Evolutionary conservation across 805 yeast species (phyloP).

Genomic region (Teunomyces pallodes): DNA sequence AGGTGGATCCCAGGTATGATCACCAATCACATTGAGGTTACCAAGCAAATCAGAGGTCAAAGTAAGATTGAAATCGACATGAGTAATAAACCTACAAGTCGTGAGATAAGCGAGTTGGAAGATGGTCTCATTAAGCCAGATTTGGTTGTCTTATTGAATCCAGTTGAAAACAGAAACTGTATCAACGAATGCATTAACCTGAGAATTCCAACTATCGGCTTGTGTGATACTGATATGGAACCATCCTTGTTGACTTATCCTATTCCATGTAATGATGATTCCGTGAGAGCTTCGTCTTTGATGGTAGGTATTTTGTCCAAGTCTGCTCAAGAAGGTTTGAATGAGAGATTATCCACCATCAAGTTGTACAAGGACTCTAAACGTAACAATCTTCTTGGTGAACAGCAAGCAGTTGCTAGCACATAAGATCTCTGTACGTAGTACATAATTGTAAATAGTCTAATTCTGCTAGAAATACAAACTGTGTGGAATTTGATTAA

Average conservation of each 20-base stretch:
- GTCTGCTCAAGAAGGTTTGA: conserved; percentile 80
- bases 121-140: conserved; percentile 78
- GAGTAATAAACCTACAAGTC: conserved; percentile 63
- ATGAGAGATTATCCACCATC: conserved; percentile 45
- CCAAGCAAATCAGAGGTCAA: conserved; percentile 46
- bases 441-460: conserved; percentile 6
- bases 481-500: neutral
- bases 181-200: conserved; percentile 76
- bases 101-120: conserved; percentile 50
- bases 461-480: neutral
- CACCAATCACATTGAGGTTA: conserved; percentile 76
- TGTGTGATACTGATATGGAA: conserved; percentile 91
- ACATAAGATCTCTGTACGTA: neutral
- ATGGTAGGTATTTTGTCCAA: conserved; percentile 79
- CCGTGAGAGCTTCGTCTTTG: conserved; percentile 74
- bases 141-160: conserved; percentile 80
- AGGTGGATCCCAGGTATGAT: conserved; percentile 96
- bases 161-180: conserved; percentile 79
- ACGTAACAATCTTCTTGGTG: neutral
- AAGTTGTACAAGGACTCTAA: conserved; percentile 8
- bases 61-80: conserved; percentile 62
- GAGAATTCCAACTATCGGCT: conserved; percentile 89
- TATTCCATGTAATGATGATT: conserved; percentile 94
- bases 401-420: conserved; percentile 7
- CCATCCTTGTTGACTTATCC: conserved; percentile 90